Base-by-base conservation (phyloP, 2,329 filamentous ascomycete genomes). In the Xylariaceae sp. region DNA sequence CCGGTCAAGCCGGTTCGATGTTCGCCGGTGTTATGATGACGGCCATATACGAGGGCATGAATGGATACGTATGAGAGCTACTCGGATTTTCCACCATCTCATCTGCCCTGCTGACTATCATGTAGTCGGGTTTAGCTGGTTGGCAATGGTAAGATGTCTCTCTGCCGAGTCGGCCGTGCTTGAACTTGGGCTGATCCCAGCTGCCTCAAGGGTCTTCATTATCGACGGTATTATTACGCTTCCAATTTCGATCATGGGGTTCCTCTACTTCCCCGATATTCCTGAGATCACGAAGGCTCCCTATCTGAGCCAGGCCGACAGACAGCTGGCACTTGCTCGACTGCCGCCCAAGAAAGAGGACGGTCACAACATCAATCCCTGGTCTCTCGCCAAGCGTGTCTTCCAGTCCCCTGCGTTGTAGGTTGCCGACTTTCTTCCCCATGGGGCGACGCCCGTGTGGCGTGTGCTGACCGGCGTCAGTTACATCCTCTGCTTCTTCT, bases 1-100 rank as follows among this genome's bases (percentile, higher is more conserved):
- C 66, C 6, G 68, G 68, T 3, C 56, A 71, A 5, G 68, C 66
- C 0, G 70, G 70, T 0, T 68, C 62, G 1, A 68, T 74, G 63
- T 70, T 75, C 32, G 63, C 64, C 3, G 70, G 70, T 0, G 65
- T 74, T 31, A 66, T 77, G 41, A 72, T 32, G 30, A 32, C 30
- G 5, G 30, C 30, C 9, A 53, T 54, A 17, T 42, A 51, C 34
- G 45, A 57, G 21, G 54, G 56, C 3, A 43, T 54, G 37, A 45
- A 67, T 16, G 67, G 70, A 0, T 48, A 61, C 9, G 48, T 47
- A 6, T n/a, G 21, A n/a, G n/a, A n/a, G n/a, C n/a, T 23, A 23
- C n/a, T 8, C n/a, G 8, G 8, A 23, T 23, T n/a, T 23, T 23
- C 21, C 21, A 23, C n/a, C 8, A 23, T 23, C n/a, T 23, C n/a